Evolutionary conservation across 2,329 filamentous ascomycete species (phyloP).

Genomic region (Ophiostoma novo-ulmi): DNA sequence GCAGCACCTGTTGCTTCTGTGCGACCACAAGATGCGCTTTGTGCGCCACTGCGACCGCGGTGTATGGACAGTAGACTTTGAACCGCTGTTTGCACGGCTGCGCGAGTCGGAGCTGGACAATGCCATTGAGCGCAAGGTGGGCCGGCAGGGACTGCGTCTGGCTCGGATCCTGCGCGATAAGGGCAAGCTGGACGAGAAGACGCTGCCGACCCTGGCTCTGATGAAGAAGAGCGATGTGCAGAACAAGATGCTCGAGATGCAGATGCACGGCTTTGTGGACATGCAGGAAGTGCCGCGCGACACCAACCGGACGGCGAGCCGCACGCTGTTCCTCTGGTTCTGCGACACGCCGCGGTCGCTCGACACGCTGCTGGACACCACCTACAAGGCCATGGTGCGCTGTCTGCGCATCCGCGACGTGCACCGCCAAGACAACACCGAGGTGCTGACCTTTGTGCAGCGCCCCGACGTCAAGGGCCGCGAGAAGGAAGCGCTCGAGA

Average conservation of each 20-base stretch:
- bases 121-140: conserved; percentile 72
- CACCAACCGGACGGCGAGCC: conserved; percentile 70
- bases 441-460: conserved; percentile 74
- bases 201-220: conserved; percentile 71
- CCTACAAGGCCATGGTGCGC: conserved; percentile 85
- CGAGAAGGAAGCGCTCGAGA: conserved; percentile 72
- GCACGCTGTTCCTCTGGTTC: conserved; percentile 88
- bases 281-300: conserved; percentile 93
- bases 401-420: conserved; percentile 74
- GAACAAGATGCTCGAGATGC: conserved; percentile 76
- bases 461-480: conserved; percentile 80
- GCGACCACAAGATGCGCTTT: conserved; percentile 64
- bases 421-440: conserved; percentile 65
- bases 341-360: conserved; percentile 72
- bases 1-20: conserved; percentile 67
- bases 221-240: conserved; percentile 83
- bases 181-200: conserved; percentile 93
- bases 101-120: conserved; percentile 75
- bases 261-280: conserved; percentile 79
- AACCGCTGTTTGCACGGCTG: conserved; percentile 63
- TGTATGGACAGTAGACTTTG: conserved; percentile 81
- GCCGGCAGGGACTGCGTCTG: conserved; percentile 72
- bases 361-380: conserved; percentile 67
- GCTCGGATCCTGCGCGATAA: conserved; percentile 77
- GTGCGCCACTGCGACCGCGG: conserved; percentile 63